A percentile compares a stretch with the other conserved stretches of the same genome.
phyloP scores from a whole-genome alignment of 768 basidiomycete genomes.

The Leccinum variicolor region DNA sequence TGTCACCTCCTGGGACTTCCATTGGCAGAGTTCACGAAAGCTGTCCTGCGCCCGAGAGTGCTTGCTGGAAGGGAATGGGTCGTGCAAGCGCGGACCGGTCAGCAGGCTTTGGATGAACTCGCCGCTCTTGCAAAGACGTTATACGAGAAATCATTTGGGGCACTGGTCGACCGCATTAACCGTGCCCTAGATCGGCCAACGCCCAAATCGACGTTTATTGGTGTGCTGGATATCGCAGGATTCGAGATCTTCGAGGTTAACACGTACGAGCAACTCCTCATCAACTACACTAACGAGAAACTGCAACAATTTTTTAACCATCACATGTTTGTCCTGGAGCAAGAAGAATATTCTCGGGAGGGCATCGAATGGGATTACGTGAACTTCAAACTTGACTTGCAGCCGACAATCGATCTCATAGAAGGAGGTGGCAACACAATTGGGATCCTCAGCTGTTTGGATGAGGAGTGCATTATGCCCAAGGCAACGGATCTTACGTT shows the following conservation, averaged over 20 bases:
- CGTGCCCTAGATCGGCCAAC: constrained; percentile 90
- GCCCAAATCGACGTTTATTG: constrained; percentile 91
- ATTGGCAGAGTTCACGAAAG: constrained; percentile 81
- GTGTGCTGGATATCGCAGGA: constrained; percentile 97
- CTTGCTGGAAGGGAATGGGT: constrained; percentile 98
- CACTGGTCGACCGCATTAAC: constrained; percentile 93
- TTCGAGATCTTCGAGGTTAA: constrained; percentile 97
- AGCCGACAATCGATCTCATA: constrained; percentile 98
- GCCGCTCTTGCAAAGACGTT: constrained; percentile 89
- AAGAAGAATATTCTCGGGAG: constrained; percentile 96
- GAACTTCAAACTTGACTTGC: constrained; percentile 95
- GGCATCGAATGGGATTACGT: constrained; percentile 97
- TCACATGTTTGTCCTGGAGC: constrained; percentile 99
- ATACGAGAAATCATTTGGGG: constrained; percentile 95
- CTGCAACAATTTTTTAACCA: constrained; percentile 98
- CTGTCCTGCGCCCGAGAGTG: constrained; percentile 84
- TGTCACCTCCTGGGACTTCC: constrained; percentile 92
- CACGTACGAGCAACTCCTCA: constrained; percentile 94
- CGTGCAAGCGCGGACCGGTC: constrained; percentile 83
- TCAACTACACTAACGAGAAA: constrained; percentile 99
- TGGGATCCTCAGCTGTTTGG: constrained; percentile 88
- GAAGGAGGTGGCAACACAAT: constrained; percentile 71
- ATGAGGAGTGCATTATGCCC: constrained; percentile 99
- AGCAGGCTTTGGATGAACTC: constrained; percentile 92
- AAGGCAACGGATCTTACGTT: constrained; percentile 94